phyloP scores from a whole-genome alignment of 2,329 filamentous ascomycete species.

The Ceratocystis destructans region DNA sequence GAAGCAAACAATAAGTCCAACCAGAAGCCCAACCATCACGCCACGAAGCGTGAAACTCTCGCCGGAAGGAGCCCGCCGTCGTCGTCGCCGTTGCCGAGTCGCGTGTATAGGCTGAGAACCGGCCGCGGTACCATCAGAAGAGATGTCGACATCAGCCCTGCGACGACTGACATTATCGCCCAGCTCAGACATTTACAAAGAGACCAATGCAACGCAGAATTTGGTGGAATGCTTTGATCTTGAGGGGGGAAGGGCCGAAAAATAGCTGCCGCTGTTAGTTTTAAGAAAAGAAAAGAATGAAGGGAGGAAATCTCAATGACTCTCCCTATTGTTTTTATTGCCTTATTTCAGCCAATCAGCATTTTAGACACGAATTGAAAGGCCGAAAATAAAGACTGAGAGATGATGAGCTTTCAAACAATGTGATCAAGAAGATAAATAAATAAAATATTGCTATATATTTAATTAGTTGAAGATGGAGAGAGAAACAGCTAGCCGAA shows the following conservation, averaged over 20 bases:
- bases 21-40: constrained; percentile 61
- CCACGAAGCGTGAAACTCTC: constrained; percentile 77
- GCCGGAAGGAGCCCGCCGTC: constrained; percentile 25
- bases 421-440: background rate
- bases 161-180: background rate
- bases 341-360: background rate
- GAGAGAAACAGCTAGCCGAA: background rate
- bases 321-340: background rate
- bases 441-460: background rate
- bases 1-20: constrained; percentile 85
- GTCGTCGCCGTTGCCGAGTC: background rate
- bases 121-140: background rate
- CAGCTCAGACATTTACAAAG: background rate
- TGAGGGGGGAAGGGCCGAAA: background rate
- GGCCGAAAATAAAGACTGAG: background rate
- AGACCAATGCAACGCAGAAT: background rate
- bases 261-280: background rate
- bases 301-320: background rate
- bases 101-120: background rate
- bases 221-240: background rate
- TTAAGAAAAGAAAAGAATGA: background rate
- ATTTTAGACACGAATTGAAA: background rate
- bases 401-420: background rate
- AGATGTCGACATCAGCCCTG: background rate
- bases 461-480: background rate